phyloP scores from a whole-genome alignment of 2,329 filamentous ascomycete species.

The Pestalotiopsis sp. region DNA sequence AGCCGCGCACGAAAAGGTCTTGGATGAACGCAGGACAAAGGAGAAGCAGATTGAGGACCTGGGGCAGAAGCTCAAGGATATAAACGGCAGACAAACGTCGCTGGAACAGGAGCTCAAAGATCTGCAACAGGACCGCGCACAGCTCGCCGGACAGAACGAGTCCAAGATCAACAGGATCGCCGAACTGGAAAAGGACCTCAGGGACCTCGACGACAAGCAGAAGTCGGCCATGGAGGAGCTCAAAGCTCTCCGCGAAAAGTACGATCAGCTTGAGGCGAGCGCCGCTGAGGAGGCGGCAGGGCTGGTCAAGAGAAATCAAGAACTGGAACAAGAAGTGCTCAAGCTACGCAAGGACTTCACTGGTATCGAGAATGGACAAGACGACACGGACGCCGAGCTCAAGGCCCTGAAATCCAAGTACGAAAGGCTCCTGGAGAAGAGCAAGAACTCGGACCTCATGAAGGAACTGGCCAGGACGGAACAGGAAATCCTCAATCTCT shows the following conservation, averaged over 20 bases:
- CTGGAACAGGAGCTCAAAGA: background rate
- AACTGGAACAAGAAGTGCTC: background rate
- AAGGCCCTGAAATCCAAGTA: background rate
- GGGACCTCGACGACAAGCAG: too few species aligned
- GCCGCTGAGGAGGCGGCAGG: too few species aligned
- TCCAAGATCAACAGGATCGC: background rate
- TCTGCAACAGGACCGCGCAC: background rate
- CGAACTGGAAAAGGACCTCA: background rate
- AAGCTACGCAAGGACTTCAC: background rate
- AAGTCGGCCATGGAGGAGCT: too few species aligned
- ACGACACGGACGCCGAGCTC: background rate
- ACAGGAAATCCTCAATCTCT: background rate
- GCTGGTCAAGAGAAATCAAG: background rate
- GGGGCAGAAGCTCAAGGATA: background rate
- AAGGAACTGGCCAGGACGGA: conserved; percentile 2
- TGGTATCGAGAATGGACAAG: background rate
- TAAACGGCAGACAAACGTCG: background rate
- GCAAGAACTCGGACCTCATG: background rate
- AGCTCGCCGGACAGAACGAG: background rate
- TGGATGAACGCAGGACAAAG: background rate
- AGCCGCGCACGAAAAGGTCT: background rate
- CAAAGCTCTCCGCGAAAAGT: too few species aligned
- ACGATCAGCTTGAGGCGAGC: too few species aligned
- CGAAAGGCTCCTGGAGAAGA: background rate
- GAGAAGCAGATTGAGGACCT: background rate